Evolutionary conservation across 2,329 filamentous ascomycete genomes (phyloP).

Genomic region (Aspergillus transmontanensis): DNA sequence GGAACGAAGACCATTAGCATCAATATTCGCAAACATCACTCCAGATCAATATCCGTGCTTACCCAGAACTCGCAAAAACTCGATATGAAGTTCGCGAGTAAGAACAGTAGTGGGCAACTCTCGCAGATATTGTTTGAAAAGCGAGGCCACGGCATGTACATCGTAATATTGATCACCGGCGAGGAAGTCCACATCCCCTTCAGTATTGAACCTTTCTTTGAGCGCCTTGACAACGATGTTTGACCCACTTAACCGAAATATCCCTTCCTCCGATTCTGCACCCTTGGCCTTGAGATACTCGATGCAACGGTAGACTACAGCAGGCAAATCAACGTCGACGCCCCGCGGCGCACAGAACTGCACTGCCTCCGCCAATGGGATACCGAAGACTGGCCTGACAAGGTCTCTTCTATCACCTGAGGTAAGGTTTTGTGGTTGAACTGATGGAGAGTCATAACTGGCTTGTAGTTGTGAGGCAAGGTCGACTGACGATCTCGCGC

Average conservation of each 20-base stretch:
- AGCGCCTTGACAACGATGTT: constrained; percentile 91
- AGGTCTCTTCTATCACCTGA: constrained; percentile 55
- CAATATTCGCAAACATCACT: neutral
- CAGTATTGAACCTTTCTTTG: constrained; percentile 88
- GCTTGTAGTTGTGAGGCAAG: constrained; percentile 44
- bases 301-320: constrained; percentile 92
- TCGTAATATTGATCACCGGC: constrained; percentile 82
- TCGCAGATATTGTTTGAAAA: constrained; percentile 90
- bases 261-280: constrained; percentile 84
- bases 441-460: constrained; percentile 37
- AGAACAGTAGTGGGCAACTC: constrained; percentile 90
- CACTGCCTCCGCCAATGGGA: constrained; percentile 82
- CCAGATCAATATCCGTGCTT: constrained; percentile 27
- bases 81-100: constrained; percentile 84
- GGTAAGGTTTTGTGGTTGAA: constrained; percentile 55
- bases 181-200: constrained; percentile 87
- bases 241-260: constrained; percentile 95
- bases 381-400: constrained; percentile 77
- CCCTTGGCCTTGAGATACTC: constrained; percentile 86
- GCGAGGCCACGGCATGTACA: constrained; percentile 90
- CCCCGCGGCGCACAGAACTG: constrained; percentile 73
- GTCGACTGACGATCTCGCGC: constrained; percentile 72
- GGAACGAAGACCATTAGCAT: constrained; percentile 16
- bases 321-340: constrained; percentile 75
- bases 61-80: constrained; percentile 80